phyloP scores from a whole-genome alignment of 257 asterid genomes.

The Solanum corneliomulleri region DNA sequence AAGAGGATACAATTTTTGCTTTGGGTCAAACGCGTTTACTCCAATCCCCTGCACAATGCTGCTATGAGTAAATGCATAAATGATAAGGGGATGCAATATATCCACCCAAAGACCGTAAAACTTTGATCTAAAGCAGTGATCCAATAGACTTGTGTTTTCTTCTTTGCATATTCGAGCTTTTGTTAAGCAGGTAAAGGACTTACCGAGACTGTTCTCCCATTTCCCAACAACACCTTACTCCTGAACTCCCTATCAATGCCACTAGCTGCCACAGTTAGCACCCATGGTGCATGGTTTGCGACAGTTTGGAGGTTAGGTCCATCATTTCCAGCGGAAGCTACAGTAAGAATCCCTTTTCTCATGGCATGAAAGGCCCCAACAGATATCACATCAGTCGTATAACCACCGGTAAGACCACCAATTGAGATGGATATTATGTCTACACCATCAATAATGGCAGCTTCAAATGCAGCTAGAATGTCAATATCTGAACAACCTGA shows the following conservation, averaged over 20 bases:
- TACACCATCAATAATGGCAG: constrained; percentile 83
- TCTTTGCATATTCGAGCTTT: background rate
- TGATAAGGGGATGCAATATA: background rate
- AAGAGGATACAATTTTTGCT: constrained; percentile 54
- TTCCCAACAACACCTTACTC: constrained; percentile 59
- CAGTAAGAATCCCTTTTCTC: constrained; percentile 67
- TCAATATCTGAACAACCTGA: constrained; percentile 76
- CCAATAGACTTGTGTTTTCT: background rate
- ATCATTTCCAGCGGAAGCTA: constrained; percentile 80
- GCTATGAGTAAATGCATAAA: background rate
- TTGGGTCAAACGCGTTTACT: constrained; percentile 47
- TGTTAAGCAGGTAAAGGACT: background rate
- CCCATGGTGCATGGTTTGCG: constrained; percentile 82
- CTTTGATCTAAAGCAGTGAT: background rate
- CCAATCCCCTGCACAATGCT: constrained; percentile 58
- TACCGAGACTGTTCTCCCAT: constrained; percentile 52
- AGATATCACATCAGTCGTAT: constrained; percentile 58
- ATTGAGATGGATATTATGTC: constrained; percentile 77
- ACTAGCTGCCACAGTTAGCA: constrained; percentile 81
- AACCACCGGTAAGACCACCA: constrained; percentile 50
- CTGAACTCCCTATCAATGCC: constrained; percentile 60
- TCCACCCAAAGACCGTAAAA: background rate
- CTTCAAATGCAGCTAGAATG: constrained; percentile 83
- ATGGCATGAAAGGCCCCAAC: constrained; percentile 74
- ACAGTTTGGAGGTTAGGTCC: constrained; percentile 51